These are phyloP conservation scores for Ogataea chonburiensis DNA, from an alignment of 805 yeast genomes.

Conservation along the genomic window DNA sequence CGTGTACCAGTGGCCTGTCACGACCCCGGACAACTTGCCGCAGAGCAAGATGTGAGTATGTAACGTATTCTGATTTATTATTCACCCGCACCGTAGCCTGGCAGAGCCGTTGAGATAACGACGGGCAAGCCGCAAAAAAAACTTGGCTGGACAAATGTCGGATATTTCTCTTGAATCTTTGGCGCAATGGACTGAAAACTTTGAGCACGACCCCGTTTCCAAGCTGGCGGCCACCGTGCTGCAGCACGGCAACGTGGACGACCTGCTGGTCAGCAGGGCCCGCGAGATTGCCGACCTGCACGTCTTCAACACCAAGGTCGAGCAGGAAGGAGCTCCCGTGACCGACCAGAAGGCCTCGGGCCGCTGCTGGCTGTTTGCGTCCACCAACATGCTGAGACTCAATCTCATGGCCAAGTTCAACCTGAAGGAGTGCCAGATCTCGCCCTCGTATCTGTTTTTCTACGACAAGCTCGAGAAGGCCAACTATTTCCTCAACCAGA, in stretches of 20 bases:
- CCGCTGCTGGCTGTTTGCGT: conserved; percentile 87
- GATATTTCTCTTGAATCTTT: conserved; percentile 17
- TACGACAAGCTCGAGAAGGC: conserved; percentile 86
- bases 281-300: conserved; percentile 33
- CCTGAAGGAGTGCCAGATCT: conserved; percentile 66
- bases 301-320: conserved; percentile 43
- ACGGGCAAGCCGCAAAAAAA: conserved; percentile 17
- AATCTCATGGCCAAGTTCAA: conserved; percentile 60
- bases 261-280: conserved; percentile 38
- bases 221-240: conserved; percentile 34
- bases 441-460: conserved; percentile 78
- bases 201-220: conserved; percentile 27
- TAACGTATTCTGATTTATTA: not conserved
- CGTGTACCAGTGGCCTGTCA: conserved; percentile 89
- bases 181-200: conserved; percentile 30
- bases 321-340: conserved; percentile 58
- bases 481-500: conserved; percentile 75
- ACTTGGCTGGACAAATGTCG: too few species aligned
- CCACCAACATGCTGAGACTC: conserved; percentile 69
- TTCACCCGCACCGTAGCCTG: conserved; percentile 5
- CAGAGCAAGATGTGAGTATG: conserved; percentile 27
- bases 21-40: conserved; percentile 45
- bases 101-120: not conserved
- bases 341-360: conserved; percentile 77
- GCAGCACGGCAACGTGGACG: conserved; percentile 38